Evolutionary conservation across 805 yeast genomes (phyloP), one percentile per base, ranked within the genome.

Genomic region (Pichia nanzhaoensis): DNA sequence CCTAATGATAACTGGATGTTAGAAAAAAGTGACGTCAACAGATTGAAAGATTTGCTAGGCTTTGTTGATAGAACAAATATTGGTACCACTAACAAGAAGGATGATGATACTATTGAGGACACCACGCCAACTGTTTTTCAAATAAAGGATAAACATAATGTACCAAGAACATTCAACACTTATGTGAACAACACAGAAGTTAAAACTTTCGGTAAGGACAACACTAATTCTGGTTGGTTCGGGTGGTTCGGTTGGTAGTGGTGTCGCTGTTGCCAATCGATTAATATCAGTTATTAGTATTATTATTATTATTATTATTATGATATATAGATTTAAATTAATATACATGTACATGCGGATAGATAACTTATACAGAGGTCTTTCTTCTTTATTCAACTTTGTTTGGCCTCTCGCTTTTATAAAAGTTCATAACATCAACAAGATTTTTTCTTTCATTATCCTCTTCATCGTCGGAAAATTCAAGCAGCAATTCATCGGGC

Each of bases 1-100:
- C 97, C 96, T 2, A 71, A 72, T 31, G 95, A 88, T 61, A 76
- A 81, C 56, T 89, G 96, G 96, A 81, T 82, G 56, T 63, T 77
- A 52, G 96, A 88, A 60, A 76, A 73, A 55, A 71, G 78, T 46
- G 96, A 88, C 56, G 44, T 81, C 3, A 47, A 63, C 20, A 75
- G 71, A 49, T 65, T 84, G 42, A 70, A 67, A 51, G 75, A 77
- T 47, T 65, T 82, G 18, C 64, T 84, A 41, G 89, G 56, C 31
- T 52, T 57, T 5, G 47, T 56, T 6, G 55, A 59, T 32, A 59
- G 16, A 30, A 57, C 18, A 58, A 63, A 12, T 55, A 51, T 3
- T n/a, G n/a, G n/a, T n/a, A n/a, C n/a, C n/a, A n/a, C n/a, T n/a
- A n/a, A n/a, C n/a, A n/a, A n/a, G n/a, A n/a, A n/a, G 50, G 64